A percentile compares a stretch with the other conserved stretches of the same genome.
phyloP scores from a whole-genome alignment of 2,329 filamentous ascomycete species.

The Plectosphaerella plurivora region DNA sequence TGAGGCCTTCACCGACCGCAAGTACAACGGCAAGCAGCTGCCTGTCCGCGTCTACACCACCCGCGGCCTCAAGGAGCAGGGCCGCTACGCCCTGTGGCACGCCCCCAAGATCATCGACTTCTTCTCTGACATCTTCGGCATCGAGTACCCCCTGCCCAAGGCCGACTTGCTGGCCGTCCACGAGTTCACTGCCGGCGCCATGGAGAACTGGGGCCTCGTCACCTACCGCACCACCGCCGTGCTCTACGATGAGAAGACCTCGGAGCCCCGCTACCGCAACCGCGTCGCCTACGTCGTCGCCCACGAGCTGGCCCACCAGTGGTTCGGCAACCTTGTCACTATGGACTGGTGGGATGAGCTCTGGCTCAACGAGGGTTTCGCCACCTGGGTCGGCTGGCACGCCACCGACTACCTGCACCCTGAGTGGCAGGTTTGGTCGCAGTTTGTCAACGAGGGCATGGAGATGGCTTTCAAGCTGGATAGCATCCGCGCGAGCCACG shows the following conservation, averaged over 20 bases:
- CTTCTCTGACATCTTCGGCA: conserved; percentile 90
- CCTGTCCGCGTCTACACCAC: conserved; percentile 96
- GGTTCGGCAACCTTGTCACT: conserved; percentile 92
- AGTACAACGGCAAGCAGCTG: conserved; percentile 86
- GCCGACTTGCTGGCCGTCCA: conserved; percentile 86
- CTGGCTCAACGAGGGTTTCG: conserved; percentile 95
- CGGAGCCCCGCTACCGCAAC: conserved; percentile 87
- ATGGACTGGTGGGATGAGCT: conserved; percentile 97
- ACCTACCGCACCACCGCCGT: conserved; percentile 95
- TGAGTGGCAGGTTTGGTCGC: conserved; percentile 96
- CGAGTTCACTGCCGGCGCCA: conserved; percentile 83
- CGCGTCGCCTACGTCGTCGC: conserved; percentile 94
- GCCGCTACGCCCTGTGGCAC: conserved; percentile 82
- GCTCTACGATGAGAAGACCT: conserved; percentile 90
- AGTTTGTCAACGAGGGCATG: conserved; percentile 94
- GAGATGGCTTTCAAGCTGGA: conserved; percentile 89
- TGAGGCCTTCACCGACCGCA: conserved; percentile 82
- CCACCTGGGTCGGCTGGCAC: conserved; percentile 96
- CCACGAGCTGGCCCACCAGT: conserved; percentile 95
- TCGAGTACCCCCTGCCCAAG: conserved; percentile 92
- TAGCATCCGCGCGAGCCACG: conserved; percentile 84
- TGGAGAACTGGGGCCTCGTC: conserved; percentile 96
- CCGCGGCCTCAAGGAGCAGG: conserved; percentile 88
- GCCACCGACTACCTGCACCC: conserved; percentile 89
- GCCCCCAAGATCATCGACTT: conserved; percentile 92